phyloP scores from a whole-genome alignment of 2,329 filamentous ascomycete species.

The Cryphonectria radicalis region DNA sequence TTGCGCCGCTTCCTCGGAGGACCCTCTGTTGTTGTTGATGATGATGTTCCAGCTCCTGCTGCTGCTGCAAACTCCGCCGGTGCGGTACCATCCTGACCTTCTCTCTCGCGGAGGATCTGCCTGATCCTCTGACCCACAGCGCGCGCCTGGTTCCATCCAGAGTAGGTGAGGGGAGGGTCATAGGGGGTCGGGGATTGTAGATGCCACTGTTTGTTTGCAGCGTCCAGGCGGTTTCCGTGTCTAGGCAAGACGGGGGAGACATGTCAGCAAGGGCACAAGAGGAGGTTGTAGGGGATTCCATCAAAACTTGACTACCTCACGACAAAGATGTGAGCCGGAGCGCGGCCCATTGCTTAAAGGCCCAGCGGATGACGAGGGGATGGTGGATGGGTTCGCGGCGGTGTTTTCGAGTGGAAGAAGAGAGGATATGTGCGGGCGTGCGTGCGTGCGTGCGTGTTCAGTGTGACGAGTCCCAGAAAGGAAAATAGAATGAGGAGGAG shows the following conservation, averaged over 20 bases:
- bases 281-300: neutral
- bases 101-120: conserved; percentile 65
- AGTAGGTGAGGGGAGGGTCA: conserved; percentile 92
- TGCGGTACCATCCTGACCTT: conserved; percentile 46
- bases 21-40: conserved; percentile 23
- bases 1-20: conserved; percentile 49
- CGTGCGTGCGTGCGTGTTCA: neutral
- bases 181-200: conserved; percentile 91
- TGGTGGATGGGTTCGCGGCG: neutral
- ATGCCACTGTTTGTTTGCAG: conserved; percentile 94
- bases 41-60: neutral
- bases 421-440: neutral
- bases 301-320: conserved; percentile 47
- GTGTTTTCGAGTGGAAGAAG: neutral
- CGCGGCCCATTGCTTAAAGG: conserved; percentile 46
- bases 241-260: conserved; percentile 45
- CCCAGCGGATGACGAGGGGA: neutral
- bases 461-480: neutral
- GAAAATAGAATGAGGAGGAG: neutral
- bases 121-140: conserved; percentile 82
- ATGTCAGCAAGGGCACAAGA: neutral
- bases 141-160: conserved; percentile 87
- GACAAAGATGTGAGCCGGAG: conserved; percentile 55
- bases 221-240: conserved; percentile 92
- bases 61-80: conserved; percentile 12